A percentile compares a stretch with the other conserved stretches of the same genome.
Conservation (phyloP, 352 stramenopile species). For the Phytophthora cryptogea region DNA sequence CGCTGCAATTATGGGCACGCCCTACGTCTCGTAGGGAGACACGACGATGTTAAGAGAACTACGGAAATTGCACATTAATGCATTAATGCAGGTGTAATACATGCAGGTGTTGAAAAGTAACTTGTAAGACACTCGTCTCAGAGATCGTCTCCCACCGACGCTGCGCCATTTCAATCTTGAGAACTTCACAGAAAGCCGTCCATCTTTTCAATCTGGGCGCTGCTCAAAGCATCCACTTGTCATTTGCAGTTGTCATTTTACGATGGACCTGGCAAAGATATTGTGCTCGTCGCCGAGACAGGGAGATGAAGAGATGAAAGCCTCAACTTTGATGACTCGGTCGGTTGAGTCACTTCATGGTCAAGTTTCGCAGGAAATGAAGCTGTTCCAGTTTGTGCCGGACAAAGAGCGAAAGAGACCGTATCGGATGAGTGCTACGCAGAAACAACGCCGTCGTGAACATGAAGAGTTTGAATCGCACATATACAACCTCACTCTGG, state of each 20-base stretch:
- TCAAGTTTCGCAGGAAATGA: not conserved
- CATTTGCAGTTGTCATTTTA: no score
- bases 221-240: no score
- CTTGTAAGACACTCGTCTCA: no score
- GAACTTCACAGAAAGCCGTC: no score
- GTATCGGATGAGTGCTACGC: not conserved
- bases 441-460: not conserved
- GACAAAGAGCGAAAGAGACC: not conserved
- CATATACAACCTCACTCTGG: no score
- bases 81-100: no score
- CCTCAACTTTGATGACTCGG: not conserved
- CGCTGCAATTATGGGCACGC: conserved; percentile 24
- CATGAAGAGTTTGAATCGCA: not conserved
- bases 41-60: no score
- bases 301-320: not conserved
- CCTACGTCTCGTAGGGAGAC: not conserved
- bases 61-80: no score
- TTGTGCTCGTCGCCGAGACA: not conserved
- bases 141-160: no score
- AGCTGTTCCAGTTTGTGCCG: not conserved
- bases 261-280: not conserved
- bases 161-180: no score
- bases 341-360: not conserved
- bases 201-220: no score
- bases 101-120: no score